Percentiles rank a stretch among this genome's conserved stretches.
These are phyloP conservation scores for Nemania diffusa DNA, from an alignment of 2,329 filamentous ascomycete genomes.

Conservation along the genomic window DNA sequence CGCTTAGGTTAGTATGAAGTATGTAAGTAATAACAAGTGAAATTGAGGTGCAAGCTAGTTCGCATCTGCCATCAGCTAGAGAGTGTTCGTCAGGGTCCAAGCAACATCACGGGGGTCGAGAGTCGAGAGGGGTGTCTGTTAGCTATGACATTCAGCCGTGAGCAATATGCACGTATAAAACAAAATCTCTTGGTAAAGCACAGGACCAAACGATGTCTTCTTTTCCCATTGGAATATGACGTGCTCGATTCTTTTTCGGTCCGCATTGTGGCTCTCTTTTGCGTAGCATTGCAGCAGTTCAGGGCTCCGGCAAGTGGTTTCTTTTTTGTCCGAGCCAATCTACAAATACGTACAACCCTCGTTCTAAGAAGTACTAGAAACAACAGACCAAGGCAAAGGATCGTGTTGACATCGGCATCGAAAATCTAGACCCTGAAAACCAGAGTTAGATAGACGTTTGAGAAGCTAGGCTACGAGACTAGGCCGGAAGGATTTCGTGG, in stretches of 20 bases:
- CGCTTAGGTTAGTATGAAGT: not conserved
- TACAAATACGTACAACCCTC: not conserved
- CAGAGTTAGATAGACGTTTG: not conserved
- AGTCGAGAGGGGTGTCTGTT: not conserved
- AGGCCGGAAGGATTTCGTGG: constrained; percentile 11
- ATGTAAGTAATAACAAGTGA: not conserved
- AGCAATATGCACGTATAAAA: constrained; percentile 17
- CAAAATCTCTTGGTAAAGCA: not conserved
- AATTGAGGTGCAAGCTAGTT: not conserved
- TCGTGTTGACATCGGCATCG: not conserved
- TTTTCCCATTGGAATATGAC: constrained; percentile 13
- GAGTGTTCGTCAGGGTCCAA: constrained; percentile 4
- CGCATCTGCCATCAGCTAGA: not conserved
- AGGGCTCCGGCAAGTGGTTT: not conserved
- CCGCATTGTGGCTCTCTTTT: constrained; percentile 7
- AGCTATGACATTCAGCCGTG: constrained; percentile 1
- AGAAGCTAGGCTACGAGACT: not conserved
- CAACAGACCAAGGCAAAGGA: not conserved
- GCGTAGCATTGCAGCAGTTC: constrained; percentile 19
- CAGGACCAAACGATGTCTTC: not conserved
- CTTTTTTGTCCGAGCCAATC: not conserved
- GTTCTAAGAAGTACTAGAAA: not conserved
- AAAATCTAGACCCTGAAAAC: constrained; percentile 1
- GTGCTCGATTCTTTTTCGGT: not conserved
- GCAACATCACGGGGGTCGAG: constrained; percentile 1